These are phyloP conservation scores for Dipodascus albidus DNA, from an alignment of 805 yeast genomes.

Conservation along the genomic window DNA sequence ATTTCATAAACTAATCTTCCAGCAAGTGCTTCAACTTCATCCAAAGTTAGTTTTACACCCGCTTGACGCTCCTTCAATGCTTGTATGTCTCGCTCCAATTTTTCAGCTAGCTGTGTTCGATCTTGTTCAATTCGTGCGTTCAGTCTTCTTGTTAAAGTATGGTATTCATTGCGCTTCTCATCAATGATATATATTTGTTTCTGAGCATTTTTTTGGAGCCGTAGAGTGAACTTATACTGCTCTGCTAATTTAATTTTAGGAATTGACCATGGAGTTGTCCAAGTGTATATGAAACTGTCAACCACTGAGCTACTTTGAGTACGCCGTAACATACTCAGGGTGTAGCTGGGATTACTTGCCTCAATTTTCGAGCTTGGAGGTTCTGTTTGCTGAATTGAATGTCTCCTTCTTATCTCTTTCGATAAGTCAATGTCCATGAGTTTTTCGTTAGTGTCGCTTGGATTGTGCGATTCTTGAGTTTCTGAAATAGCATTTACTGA, in stretches of 20 bases:
- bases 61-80: slow-evolving; percentile 3
- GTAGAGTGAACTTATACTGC: slow-evolving; percentile 5
- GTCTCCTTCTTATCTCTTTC: not conserved
- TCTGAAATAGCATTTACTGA: not conserved
- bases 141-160: not conserved
- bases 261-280: slow-evolving; percentile 3
- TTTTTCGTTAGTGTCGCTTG: not conserved
- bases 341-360: not conserved
- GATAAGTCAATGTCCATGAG: not conserved
- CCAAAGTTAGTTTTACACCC: slow-evolving; percentile 5
- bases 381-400: not conserved
- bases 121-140: not conserved
- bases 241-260: slow-evolving; percentile 5
- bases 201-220: slow-evolving; percentile 6
- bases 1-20: slow-evolving; percentile 48
- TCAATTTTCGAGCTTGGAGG: not conserved
- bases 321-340: slow-evolving; percentile 1
- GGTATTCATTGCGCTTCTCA: not conserved
- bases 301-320: slow-evolving; percentile 6
- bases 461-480: not conserved
- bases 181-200: not conserved
- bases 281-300: slow-evolving; percentile 4
- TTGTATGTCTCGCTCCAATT: not conserved
- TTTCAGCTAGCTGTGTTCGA: not conserved
- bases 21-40: slow-evolving; percentile 17